These are phyloP conservation scores for Globisporangium middletonii DNA, from an alignment of 352 stramenopile genomes.

Conservation along the genomic window DNA sequence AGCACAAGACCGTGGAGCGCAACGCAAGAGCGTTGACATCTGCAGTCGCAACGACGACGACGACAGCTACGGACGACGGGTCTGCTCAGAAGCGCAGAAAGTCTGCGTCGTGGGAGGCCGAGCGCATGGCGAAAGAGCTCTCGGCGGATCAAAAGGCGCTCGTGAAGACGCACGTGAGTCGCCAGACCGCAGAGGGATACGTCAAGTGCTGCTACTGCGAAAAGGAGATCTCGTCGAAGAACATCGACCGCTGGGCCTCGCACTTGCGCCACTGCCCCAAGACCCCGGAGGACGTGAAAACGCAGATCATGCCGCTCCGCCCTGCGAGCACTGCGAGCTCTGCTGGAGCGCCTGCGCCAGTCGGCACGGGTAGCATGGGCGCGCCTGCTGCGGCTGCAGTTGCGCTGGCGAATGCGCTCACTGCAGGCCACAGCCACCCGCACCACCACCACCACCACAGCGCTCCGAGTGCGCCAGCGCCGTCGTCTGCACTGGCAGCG, in stretches of 20 bases:
- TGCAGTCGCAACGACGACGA: not conserved
- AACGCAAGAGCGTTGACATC: not conserved
- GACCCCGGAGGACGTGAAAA: conserved; percentile 71
- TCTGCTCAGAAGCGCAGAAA: conserved; percentile 7
- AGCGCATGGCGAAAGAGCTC: conserved; percentile 53
- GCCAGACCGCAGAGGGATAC: conserved; percentile 43
- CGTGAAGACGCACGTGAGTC: conserved; percentile 70
- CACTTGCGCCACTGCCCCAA: conserved; percentile 72
- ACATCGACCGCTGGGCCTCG: conserved; percentile 79
- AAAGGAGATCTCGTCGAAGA: conserved; percentile 82
- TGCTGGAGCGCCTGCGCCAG: not conserved
- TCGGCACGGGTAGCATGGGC: not conserved
- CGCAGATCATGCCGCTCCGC: conserved; percentile 64
- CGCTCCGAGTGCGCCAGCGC: not conserved
- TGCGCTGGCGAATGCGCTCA: not conserved
- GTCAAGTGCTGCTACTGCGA: conserved; percentile 82
- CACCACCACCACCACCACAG: conserved; percentile 1
- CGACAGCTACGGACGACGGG: not conserved
- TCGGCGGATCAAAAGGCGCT: conserved; percentile 62
- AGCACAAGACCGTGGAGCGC: not conserved
- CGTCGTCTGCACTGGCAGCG: conserved; percentile 8
- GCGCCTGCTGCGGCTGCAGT: not conserved
- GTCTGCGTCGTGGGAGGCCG: not conserved
- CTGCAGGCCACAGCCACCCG: not conserved
- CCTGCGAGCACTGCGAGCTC: not conserved